phyloP scores from a whole-genome alignment of 352 stramenopile genomes.

The Pythium coloratum region DNA sequence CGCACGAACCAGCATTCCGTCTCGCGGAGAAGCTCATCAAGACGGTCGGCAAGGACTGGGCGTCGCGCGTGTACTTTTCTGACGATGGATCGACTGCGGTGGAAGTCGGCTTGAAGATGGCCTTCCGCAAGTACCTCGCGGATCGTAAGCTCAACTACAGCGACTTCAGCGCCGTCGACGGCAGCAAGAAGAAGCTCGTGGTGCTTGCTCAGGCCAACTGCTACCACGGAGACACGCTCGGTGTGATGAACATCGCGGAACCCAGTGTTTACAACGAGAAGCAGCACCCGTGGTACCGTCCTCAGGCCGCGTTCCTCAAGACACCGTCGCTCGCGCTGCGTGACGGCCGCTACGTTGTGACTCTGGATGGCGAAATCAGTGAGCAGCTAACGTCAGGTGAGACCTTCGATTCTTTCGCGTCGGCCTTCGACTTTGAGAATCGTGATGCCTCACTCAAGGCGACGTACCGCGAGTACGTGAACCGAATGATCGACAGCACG shows the following conservation, averaged over 20 bases:
- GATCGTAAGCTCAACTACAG: constrained; percentile 71
- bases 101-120: constrained; percentile 92
- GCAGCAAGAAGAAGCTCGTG: constrained; percentile 53
- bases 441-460: constrained; percentile 39
- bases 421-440: constrained; percentile 51
- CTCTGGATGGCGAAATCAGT: constrained; percentile 50
- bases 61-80: constrained; percentile 89
- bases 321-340: constrained; percentile 71
- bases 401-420: constrained; percentile 43
- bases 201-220: constrained; percentile 87
- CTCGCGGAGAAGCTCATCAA: constrained; percentile 76
- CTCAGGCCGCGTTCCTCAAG: constrained; percentile 79
- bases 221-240: constrained; percentile 92
- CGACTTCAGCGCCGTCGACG: constrained; percentile 19
- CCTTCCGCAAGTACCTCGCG: constrained; percentile 80
- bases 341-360: constrained; percentile 58
- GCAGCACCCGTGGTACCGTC: constrained; percentile 92
- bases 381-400: constrained; percentile 31
- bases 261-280: constrained; percentile 91
- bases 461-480: constrained; percentile 70
- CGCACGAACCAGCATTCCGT: constrained; percentile 83
- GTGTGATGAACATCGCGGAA: constrained; percentile 90
- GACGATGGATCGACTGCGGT: constrained; percentile 91
- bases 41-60: constrained; percentile 82
- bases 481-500: constrained; percentile 44